A percentile compares a stretch with the other conserved stretches of the same genome.
phyloP scores from a whole-genome alignment of 768 basidiomycete species.

The Suillus paluster region DNA sequence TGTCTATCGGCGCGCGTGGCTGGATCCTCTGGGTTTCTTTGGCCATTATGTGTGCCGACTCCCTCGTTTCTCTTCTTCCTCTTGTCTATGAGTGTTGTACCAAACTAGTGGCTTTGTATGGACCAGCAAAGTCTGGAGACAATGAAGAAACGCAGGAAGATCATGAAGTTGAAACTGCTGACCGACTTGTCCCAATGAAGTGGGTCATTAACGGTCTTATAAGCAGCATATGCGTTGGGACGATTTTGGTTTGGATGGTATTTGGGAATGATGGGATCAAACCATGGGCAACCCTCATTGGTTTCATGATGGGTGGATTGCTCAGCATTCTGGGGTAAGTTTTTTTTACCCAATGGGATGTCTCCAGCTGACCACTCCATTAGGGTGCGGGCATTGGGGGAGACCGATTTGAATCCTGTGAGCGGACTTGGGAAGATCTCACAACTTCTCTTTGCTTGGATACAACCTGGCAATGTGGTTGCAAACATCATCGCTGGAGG shows the following conservation, averaged over 20 bases:
- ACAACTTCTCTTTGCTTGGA: constrained; percentile 91
- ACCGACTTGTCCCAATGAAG: constrained; percentile 76
- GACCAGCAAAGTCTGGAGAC: constrained; percentile 29
- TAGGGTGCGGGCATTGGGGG: constrained; percentile 92
- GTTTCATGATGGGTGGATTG: constrained; percentile 80
- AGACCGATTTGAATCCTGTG: constrained; percentile 93
- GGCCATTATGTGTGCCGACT: constrained; percentile 95
- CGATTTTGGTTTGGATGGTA: constrained; percentile 81
- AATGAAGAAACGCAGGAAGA: constrained; percentile 40
- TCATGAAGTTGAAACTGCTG: constrained; percentile 75
- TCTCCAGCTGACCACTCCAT: constrained; percentile 11
- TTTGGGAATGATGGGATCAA: constrained; percentile 93
- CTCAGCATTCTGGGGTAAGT: constrained; percentile 87
- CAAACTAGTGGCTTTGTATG: constrained; percentile 35
- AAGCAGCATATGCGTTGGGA: constrained; percentile 67
- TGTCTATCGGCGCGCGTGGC: constrained; percentile 86
- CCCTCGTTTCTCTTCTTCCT: constrained; percentile 83
- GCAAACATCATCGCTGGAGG: constrained; percentile 98
- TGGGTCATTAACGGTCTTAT: constrained; percentile 80
- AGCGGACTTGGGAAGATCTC: constrained; percentile 95
- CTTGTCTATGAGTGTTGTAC: constrained; percentile 60
- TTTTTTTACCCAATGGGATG: background rate
- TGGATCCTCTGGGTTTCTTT: constrained; percentile 98
- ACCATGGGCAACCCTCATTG: constrained; percentile 92
- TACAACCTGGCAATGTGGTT: constrained; percentile 94